phyloP scores from a whole-genome alignment of 2,329 filamentous ascomycete species.

The Aspergillus uvarum region DNA sequence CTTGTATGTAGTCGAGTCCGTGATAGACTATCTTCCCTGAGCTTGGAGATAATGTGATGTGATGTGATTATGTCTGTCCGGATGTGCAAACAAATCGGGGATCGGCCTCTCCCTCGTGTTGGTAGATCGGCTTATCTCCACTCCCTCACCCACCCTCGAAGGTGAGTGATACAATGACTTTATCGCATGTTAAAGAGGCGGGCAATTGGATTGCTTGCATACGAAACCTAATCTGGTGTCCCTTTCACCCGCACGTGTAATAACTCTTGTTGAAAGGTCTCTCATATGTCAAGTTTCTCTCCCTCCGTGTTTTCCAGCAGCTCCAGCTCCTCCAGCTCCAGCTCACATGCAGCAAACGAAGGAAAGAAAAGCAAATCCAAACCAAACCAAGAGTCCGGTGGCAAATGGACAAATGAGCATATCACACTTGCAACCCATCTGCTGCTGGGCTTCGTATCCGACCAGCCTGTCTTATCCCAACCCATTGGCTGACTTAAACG shows the following conservation, averaged over 20 bases:
- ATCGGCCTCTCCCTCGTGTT: neutral
- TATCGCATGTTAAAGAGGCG: too few relatives aligned
- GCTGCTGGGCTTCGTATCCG: constrained; percentile 1
- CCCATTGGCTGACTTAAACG: constrained; percentile 6
- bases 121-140: neutral
- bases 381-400: neutral
- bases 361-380: neutral
- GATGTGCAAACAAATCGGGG: too few relatives aligned
- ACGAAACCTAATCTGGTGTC: neutral
- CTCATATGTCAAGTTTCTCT: neutral
- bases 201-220: neutral
- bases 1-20: too few relatives aligned
- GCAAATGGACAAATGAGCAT: constrained; percentile 1
- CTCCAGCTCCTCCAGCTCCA: neutral
- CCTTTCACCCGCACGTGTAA: too few relatives aligned
- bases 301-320: neutral
- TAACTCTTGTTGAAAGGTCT: neutral
- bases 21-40: too few relatives aligned
- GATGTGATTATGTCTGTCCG: too few relatives aligned
- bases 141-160: too few relatives aligned
- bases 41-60: too few relatives aligned
- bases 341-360: neutral
- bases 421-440: constrained; percentile 2
- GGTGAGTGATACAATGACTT: too few relatives aligned
- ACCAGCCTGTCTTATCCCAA: neutral